These are phyloP conservation scores for Neurospora sp. DNA, from an alignment of 2,329 filamentous ascomycete genomes.

Conservation along the genomic window DNA sequence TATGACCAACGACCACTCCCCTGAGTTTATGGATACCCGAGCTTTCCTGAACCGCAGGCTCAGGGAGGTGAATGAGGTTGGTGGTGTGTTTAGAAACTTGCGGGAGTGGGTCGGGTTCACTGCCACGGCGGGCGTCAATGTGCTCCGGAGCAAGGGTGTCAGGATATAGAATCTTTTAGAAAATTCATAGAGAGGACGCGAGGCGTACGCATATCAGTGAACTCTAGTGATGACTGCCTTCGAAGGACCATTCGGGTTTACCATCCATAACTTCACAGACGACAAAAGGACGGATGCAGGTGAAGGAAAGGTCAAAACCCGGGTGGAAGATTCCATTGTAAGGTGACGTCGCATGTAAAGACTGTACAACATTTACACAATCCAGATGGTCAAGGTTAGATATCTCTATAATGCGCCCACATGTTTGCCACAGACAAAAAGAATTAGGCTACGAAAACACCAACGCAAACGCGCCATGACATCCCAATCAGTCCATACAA, in stretches of 20 bases:
- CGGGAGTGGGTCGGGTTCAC: slow-evolving; percentile 78
- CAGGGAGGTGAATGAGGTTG: slow-evolving; percentile 55
- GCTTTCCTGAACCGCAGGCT: slow-evolving; percentile 70
- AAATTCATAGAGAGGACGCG: background rate
- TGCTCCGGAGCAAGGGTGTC: slow-evolving; percentile 78
- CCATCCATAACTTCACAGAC: background rate
- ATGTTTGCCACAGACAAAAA: background rate
- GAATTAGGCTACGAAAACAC: background rate
- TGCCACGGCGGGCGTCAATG: slow-evolving; percentile 64
- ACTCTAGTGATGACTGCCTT: background rate
- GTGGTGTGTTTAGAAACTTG: slow-evolving; percentile 51
- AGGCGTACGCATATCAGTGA: background rate
- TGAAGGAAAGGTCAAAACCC: background rate
- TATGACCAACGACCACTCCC: slow-evolving; percentile 81
- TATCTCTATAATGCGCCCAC: background rate
- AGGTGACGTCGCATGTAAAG: background rate
- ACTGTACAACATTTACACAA: background rate
- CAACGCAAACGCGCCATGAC: background rate
- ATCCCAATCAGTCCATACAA: background rate
- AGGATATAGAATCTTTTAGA: slow-evolving; percentile 46
- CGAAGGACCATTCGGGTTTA: background rate
- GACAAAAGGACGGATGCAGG: background rate
- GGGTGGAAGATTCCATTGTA: background rate
- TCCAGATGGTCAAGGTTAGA: background rate
- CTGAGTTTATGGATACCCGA: slow-evolving; percentile 65